Evolutionary conservation across 768 basidiomycete species (phyloP), one percentile per base, ranked within the genome.

Genomic region (Mycena capillaripes): DNA sequence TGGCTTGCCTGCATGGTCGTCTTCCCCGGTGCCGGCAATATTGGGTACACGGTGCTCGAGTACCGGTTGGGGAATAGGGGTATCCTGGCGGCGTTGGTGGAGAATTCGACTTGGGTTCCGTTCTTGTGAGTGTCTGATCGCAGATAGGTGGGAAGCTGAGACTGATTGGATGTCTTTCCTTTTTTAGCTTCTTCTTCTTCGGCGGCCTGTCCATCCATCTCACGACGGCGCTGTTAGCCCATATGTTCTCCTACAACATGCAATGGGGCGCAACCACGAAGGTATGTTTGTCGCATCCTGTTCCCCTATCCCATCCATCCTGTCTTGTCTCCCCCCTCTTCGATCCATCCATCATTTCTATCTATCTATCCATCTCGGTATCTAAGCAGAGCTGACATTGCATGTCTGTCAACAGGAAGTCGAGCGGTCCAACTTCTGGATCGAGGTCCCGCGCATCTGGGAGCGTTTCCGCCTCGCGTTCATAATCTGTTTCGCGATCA

Each of bases 341-440:
- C n/a, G n/a, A n/a, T n/a, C n/a, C n/a, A n/a, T n/a, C n/a, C n/a
- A n/a, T n/a, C n/a, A n/a, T n/a, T n/a, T n/a, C n/a, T n/a, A n/a
- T n/a, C n/a, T n/a, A n/a, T n/a, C n/a, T n/a, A n/a, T 63, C 58
- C 19, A 2, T 34, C 42, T 17, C 52, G 29, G 38, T 38, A 38
- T 16, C 2, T 56, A 10, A 29, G 48, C n/a, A 70, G 58, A 50
- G 17, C 8, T 65, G 17, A 42, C 38, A 59, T 36, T 9, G 36
- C 60, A 52, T n/a, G 58, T 53, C 56, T n/a, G n/a, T n/a, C n/a
- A n/a, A 77, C 89, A 96, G 88, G 93, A 95, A 81, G 94, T 97
- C 46, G 92, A 96, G 81, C 87, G 90, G 57, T 94, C 93, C 7
- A 97, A 96, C 79, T 96, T 97, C 86, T 96, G 94, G 89, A 89